Base-by-base conservation (phyloP, 2,329 filamentous ascomycete genomes). In the Bipolaris zeicola region DNA sequence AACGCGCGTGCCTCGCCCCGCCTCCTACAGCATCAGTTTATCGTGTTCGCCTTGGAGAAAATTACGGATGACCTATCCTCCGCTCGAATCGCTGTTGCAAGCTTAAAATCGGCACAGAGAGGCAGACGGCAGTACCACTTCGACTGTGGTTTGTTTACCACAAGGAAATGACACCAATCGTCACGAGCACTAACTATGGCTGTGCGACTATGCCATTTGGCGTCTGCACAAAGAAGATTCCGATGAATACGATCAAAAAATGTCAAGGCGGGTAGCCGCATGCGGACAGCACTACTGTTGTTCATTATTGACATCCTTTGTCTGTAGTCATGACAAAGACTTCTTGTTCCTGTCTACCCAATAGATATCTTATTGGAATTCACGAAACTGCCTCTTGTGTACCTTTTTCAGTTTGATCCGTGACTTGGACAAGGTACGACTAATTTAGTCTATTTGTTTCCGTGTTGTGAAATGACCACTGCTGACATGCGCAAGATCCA, bases 241-340 rank as follows among this genome's bases (percentile, higher is more conserved):
- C 48, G 37, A 42, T 10, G 46, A 41, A 41, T 14, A 57, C 41
- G 24, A 48, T 53, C 52, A 63, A 57, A 52, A 50, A 48, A 37
- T 24, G 14, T n/a, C 6, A 16, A 48, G 52, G 43, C 55, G 54
- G 38, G 45, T 52, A 13, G 50, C 62, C 55, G 58, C 58, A 65
- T 67, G 61, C 63, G 63, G 64, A 44, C 55, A 58, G 14, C 51
- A 50, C 45, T n/a, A 57, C 51, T 55, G 45, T 50, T 63, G 55
- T 60, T 62, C 53, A 42, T 61, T 66, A 64, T 54, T 52, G 42
- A 44, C 47, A 28, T 49, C 42, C 62, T 66, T 68, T 67, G 68
- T 67, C 43, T 42, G 38, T 22, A 31, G 37, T 33, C 53, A 52
- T 52, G 65, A 68, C 62, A 69, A 70, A 66, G 64, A 52, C 48